Conservation (phyloP, 2,329 filamentous ascomycete genomes). For the Blastomyces emzantsi region DNA sequence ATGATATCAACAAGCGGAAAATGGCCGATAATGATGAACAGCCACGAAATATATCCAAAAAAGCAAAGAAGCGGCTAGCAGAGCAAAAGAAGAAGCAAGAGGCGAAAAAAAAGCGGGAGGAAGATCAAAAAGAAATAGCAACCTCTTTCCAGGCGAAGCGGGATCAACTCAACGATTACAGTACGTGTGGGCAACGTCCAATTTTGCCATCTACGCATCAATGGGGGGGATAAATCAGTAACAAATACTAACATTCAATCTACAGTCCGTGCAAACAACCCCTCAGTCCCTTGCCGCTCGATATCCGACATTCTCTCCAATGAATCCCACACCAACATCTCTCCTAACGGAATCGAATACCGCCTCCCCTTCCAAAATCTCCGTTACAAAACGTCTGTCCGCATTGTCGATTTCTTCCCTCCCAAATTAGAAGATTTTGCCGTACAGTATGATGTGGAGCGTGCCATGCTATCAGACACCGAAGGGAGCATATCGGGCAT, state of each 20-base stretch:
- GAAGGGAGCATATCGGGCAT: conserved; percentile 26
- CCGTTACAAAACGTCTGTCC: conserved; percentile 59
- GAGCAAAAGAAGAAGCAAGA: conserved; percentile 19
- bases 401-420: conserved; percentile 77
- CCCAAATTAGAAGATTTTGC: conserved; percentile 62
- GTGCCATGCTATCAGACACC: conserved; percentile 41
- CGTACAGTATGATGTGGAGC: conserved; percentile 41
- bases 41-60: conserved; percentile 23
- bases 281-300: conserved; percentile 32
- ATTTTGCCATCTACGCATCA: conserved; percentile 1
- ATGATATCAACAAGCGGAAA: conserved; percentile 8
- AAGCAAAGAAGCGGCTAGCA: neutral
- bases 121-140: conserved; percentile 21
- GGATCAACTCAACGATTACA: conserved; percentile 31
- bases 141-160: conserved; percentile 14
- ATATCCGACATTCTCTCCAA: conserved; percentile 44
- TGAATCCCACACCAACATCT: conserved; percentile 38
- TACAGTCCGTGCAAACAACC: conserved; percentile 41
- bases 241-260: conserved; percentile 17
- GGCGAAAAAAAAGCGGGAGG: conserved; percentile 27
- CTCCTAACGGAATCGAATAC: conserved; percentile 38
- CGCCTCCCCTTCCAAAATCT: conserved; percentile 63
- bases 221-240: conserved; percentile 13
- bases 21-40: conserved; percentile 13
- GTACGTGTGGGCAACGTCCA: conserved; percentile 27